Base-by-base conservation (phyloP, 208 protist genomes). In the Leishmania aethiopica region DNA sequence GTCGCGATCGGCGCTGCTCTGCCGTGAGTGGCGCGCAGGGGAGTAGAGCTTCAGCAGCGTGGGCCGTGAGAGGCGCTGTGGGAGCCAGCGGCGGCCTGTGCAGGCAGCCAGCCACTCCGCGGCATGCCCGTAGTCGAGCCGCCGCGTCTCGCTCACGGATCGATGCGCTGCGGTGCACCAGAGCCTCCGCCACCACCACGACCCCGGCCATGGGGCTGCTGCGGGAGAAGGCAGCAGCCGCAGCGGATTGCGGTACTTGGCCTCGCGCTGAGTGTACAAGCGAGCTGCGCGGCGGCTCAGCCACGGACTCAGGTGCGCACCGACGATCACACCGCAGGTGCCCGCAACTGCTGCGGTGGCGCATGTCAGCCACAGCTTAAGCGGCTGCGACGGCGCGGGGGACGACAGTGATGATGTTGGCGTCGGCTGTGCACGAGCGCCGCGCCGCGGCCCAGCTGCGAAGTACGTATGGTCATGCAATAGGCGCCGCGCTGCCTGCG, bases 201-300 rank as follows among this genome's bases (percentile, higher is more conserved):
- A n/a, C 72, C 3, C 28, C 51, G 72, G 32, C 49, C 32, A 28
- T 10, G 28, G 11, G 32, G 37, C 47, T 25, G 3, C 42, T 62
- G 72, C 17, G 13, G 78, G 78, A 22, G 78, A 84, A 13, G 87
- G 87, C n/a, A 90, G 76, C 28, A 90, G 84, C 80, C 75, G 75
- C 45, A 87, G 35, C 37, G 87, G 72, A 62, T 88, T 83, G n/a
- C 80, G 80, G 49, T 71, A 64, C 19, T 73, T 79, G 3, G 73
- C 66, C 35, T 88, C 85, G 25, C 75, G 80, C 5, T 67, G 79
- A 6, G 42, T 28, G 71, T 75, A 77, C 25, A 72, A 22, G 2
- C 35, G 49, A 37, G 71, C 32, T 4, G 64, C 35, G 59, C 62
- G 79, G 3, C 51, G 80, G 25, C 7, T 57, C 17, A 70, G 35